A percentile compares a stretch with the other conserved stretches of the same genome.
Evolutionary conservation across 1,284 basidiomycete genomes (phyloP).

Genomic region (Sanguinoderma infundibulare): DNA sequence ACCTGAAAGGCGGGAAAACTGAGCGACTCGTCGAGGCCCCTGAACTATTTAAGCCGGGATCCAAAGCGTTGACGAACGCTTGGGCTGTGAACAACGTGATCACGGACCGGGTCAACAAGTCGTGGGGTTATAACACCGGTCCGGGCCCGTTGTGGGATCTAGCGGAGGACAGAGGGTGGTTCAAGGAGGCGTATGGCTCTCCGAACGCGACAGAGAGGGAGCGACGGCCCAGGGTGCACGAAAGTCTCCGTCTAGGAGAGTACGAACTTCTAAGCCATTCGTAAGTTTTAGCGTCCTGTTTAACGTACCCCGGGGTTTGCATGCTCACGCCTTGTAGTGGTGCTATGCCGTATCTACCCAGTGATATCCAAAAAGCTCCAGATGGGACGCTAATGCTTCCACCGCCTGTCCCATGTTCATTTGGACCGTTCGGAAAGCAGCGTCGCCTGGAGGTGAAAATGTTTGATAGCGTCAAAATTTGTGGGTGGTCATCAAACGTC

Average conservation of each 20-base stretch:
- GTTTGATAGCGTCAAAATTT: conserved; percentile 59
- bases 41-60: conserved; percentile 45
- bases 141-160: conserved; percentile 76
- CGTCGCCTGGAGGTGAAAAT: conserved; percentile 50
- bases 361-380: conserved; percentile 47
- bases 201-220: conserved; percentile 46
- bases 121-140: conserved; percentile 74
- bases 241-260: conserved; percentile 44
- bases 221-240: conserved; percentile 63
- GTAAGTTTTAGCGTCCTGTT: conserved; percentile 44
- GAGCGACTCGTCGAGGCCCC: conserved; percentile 59
- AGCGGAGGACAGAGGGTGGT: conserved; percentile 76
- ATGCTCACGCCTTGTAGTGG: conserved; percentile 43
- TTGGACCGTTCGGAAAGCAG: conserved; percentile 65
- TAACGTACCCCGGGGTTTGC: neutral
- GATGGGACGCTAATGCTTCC: conserved; percentile 52
- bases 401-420: conserved; percentile 60
- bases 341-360: conserved; percentile 61
- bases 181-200: conserved; percentile 58
- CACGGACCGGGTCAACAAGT: conserved; percentile 56
- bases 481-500: conserved; percentile 44
- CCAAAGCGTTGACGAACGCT: conserved; percentile 43
- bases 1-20: conserved; percentile 50
- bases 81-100: conserved; percentile 49
- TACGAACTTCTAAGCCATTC: conserved; percentile 50